Percentiles rank a stretch among this genome's conserved stretches.
phyloP scores from a whole-genome alignment of 441 rosid species.

The Mallotus japonicus region DNA sequence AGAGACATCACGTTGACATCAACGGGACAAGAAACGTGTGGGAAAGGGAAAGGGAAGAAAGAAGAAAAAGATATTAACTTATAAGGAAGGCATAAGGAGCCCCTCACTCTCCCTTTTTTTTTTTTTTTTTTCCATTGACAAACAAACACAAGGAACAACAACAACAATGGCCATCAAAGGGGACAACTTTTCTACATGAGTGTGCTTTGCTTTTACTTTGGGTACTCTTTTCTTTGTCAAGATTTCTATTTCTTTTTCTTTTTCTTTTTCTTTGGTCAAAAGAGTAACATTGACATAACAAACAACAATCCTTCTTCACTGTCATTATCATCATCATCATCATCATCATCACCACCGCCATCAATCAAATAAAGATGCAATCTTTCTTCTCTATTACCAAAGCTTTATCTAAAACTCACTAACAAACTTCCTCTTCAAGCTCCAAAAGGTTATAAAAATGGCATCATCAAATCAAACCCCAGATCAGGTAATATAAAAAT shows the following conservation, averaged over 20 bases:
- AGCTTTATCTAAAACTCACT: conserved; percentile 38
- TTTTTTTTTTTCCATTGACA: conserved; percentile 35
- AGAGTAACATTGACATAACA: conserved; percentile 24
- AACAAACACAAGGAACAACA: conserved; percentile 25
- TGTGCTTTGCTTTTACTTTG: conserved; percentile 35
- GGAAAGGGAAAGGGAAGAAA: conserved; percentile 29
- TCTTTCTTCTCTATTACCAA: conserved; percentile 41
- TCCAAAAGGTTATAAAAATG: conserved; percentile 8
- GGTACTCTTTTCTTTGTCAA: too few species aligned
- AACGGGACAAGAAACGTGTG: conserved; percentile 40
- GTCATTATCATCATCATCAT: neutral
- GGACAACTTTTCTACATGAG: conserved; percentile 40
- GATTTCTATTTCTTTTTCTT: conserved; percentile 20
- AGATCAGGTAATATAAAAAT: conserved; percentile 19
- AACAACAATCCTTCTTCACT: too few species aligned
- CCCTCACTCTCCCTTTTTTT: too few species aligned
- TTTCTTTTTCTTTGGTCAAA: conserved; percentile 47
- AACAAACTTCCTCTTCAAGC: too few species aligned
- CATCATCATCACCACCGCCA: conserved; percentile 28
- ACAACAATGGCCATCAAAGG: conserved; percentile 39
- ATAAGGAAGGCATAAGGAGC: neutral
- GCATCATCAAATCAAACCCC: conserved; percentile 34
- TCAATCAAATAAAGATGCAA: conserved; percentile 26
- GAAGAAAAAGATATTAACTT: neutral
- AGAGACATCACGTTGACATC: conserved; percentile 25